A percentile compares a stretch with the other conserved stretches of the same genome.
Conservation (phyloP, 1,284 basidiomycete genomes). For the Omphalotus olearius region DNA sequence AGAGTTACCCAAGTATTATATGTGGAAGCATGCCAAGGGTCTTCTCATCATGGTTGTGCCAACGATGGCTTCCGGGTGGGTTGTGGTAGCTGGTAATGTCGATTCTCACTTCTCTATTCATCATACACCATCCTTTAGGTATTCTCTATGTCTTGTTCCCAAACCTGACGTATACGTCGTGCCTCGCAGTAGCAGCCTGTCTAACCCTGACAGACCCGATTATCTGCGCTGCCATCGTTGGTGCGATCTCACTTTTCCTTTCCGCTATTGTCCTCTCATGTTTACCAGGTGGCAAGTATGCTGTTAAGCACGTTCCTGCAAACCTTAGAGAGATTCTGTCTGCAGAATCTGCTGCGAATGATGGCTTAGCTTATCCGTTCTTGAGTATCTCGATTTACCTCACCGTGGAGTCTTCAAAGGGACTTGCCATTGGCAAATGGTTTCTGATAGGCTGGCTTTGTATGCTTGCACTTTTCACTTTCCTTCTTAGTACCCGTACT, state of each 20-base stretch:
- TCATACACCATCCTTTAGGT: slow-evolving; percentile 24
- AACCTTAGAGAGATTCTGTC: slow-evolving; percentile 84
- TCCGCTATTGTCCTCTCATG: slow-evolving; percentile 9
- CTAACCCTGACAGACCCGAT: slow-evolving; percentile 94
- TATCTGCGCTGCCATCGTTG: slow-evolving; percentile 61
- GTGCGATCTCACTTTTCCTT: slow-evolving; percentile 23
- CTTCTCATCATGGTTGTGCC: slow-evolving; percentile 66
- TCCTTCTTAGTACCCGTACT: neutral
- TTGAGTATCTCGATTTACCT: slow-evolving; percentile 86
- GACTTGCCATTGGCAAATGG: slow-evolving; percentile 72
- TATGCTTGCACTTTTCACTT: slow-evolving; percentile 28
- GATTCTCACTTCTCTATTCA: neutral
- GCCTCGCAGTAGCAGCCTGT: slow-evolving; percentile 85
- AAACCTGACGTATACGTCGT: slow-evolving; percentile 61
- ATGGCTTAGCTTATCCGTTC: slow-evolving; percentile 91
- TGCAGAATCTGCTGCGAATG: slow-evolving; percentile 75
- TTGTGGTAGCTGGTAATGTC: slow-evolving; percentile 52
- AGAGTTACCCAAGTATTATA: slow-evolving; percentile 65
- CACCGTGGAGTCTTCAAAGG: slow-evolving; percentile 62
- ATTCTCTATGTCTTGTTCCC: slow-evolving; percentile 71
- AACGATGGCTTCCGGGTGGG: slow-evolving; percentile 78
- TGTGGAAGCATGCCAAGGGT: slow-evolving; percentile 48
- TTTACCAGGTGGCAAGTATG: slow-evolving; percentile 78
- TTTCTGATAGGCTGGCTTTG: slow-evolving; percentile 80
- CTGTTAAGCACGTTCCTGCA: slow-evolving; percentile 81